Base-by-base conservation (phyloP, 306 rosid genomes). In the Vachellia pachyceras region DNA sequence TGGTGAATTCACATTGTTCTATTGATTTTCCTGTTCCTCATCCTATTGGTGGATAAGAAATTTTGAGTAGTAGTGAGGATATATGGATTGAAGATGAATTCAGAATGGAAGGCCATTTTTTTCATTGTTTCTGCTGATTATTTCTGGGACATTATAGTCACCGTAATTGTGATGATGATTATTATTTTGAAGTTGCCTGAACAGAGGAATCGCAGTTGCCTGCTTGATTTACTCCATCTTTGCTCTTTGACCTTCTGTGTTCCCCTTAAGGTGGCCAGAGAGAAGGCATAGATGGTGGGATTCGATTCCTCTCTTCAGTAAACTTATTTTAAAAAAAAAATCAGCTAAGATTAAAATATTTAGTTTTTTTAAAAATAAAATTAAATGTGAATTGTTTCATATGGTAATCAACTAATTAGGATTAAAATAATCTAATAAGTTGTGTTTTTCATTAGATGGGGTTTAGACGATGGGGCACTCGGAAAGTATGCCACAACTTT, bases 11-110 rank as follows among this genome's bases (percentile, higher is more conserved):
- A 17, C 39, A 8, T 22, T n/a, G 50, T 18, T 69, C 29, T 22
- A 13, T 42, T 45, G 49, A 20, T 70, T 65, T 80, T 66, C 73
- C 45, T 73, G 71, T 81, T 54, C 82, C 79, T 6, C 60, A 58
- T 54, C 58, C 76, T 71, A 66, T 70, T 40, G 84, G 71, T 78
- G 52, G 73, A 44, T 75, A 61, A 73, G 83, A 73, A 81, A 81
- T 54, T 45, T 52, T 81, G 90, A 52, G 0, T 75, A 81, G 10
- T 50, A 20, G 84, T 39, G 77, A 46, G 68, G 25, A 33, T 10
- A 64, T 64, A 69, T 74, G 60, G 79, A 79, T 29, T 42, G 79
- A 29, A 64, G 72, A 44, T 20, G 12, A 54, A n/a, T n/a, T 54
- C 6, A 11, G 8, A 54, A 7, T 2, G 74, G 80, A 71, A 49